Conservation (phyloP, 2,329 filamentous ascomycete species). For the Aspergillus fijiensis region DNA sequence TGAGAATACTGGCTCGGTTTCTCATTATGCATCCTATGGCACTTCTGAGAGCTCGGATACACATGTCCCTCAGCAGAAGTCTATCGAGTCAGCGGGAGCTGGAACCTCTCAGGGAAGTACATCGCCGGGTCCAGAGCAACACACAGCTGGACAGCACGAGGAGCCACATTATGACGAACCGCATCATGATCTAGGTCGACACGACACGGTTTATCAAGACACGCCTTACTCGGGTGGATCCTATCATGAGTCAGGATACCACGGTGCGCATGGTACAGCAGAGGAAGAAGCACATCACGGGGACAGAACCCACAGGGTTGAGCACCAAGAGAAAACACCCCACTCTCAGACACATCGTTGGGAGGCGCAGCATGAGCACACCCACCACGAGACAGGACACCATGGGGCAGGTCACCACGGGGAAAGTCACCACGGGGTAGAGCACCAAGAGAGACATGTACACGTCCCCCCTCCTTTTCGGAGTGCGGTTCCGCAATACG, state of each 20-base stretch:
- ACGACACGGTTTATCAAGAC: not conserved
- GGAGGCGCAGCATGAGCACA: not conserved
- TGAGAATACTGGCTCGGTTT: not conserved
- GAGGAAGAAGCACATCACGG: not conserved
- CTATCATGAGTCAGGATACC: not conserved
- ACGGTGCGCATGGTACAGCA: not conserved
- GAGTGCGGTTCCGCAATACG: conserved; percentile 46
- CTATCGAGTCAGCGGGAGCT: not conserved
- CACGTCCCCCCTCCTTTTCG: conserved; percentile 21
- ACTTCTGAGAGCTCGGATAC: not conserved
- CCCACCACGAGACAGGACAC: not conserved
- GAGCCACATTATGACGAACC: not conserved
- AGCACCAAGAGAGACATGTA: not conserved
- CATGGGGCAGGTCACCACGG: not conserved
- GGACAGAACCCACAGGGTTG: not conserved
- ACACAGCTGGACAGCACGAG: not conserved
- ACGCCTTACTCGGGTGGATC: not conserved
- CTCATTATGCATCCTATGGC: not conserved
- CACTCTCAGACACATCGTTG: not conserved
- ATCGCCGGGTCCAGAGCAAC: not conserved
- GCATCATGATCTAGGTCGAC: not conserved
- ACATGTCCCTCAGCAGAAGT: not conserved
- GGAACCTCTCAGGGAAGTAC: not conserved
- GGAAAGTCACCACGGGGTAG: not conserved
- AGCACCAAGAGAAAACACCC: not conserved